Conservation (phyloP, 2,329 filamentous ascomycete species). For the Geoglossum cookeanum region DNA sequence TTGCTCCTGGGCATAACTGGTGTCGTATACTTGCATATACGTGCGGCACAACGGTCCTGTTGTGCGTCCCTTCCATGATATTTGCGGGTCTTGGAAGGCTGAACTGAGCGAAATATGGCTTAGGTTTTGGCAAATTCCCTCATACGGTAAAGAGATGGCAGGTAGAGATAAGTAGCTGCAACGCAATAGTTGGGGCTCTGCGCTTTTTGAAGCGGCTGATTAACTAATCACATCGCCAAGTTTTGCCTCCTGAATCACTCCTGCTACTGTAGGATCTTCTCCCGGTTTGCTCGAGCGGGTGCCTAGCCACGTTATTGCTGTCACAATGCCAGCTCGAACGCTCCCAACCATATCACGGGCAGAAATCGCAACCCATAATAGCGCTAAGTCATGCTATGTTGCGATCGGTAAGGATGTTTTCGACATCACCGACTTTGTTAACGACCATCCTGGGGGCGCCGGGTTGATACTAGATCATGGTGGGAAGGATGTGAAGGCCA, state of each 20-base stretch:
- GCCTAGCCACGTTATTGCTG: neutral
- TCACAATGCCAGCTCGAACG: slow-evolving; percentile 55
- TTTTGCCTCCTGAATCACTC: neutral
- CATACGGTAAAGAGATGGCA: no score
- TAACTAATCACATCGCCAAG: neutral
- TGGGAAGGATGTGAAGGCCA: slow-evolving; percentile 66
- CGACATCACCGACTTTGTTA: slow-evolving; percentile 81
- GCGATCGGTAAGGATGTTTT: slow-evolving; percentile 80
- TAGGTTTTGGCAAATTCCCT: no score
- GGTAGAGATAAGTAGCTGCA: no score
- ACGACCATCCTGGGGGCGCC: slow-evolving; percentile 76
- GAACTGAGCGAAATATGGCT: neutral
- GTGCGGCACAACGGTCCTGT: neutral
- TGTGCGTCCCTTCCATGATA: neutral
- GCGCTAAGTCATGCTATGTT: slow-evolving; percentile 73
- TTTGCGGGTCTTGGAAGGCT: neutral
- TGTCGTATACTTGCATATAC: neutral
- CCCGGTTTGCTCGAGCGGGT: neutral
- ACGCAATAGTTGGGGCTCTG: no score
- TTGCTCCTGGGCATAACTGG: neutral
- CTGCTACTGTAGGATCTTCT: neutral
- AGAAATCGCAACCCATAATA: slow-evolving; percentile 69
- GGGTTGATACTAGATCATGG: slow-evolving; percentile 80
- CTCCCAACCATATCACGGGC: slow-evolving; percentile 66
- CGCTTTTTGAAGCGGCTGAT: no score